Evolutionary conservation across 2,329 filamentous ascomycete genomes (phyloP), one percentile per base, ranked within the genome.

Genomic region (Eutypa lata): DNA sequence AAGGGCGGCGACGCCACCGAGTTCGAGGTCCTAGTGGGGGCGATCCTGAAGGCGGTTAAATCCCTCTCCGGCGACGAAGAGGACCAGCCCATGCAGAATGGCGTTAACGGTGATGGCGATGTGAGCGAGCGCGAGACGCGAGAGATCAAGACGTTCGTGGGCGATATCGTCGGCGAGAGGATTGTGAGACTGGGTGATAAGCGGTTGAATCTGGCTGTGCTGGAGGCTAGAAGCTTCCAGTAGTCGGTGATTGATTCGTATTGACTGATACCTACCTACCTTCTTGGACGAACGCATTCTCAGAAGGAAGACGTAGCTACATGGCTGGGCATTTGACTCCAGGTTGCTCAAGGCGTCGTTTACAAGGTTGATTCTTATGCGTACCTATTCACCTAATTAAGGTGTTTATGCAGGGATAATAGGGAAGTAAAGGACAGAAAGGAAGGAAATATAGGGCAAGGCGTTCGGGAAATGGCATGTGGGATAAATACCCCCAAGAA

Each of bases 161-260:
- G 82, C 0, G 74, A 80, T 6, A 78, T 77, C 42, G 69, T 84
- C 3, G 81, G 78, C n/a, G 69, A 71, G 38, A 74, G 74, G 44
- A 71, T 84, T 57, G 70, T 73, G 0, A 65, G 68, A 24, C 62
- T 79, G 8, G 74, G 71, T 3, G 78, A 81, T 56, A 71, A 74
- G 40, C 66, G 69, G 37, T 64, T 85, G 44, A 77, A 81, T 53
- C 71, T 71, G 60, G 74, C 75, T 3, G 73, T 84, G 13, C 65
- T 84, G 48, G 80, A 83, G 56, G 80, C 81, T n/a, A 73, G 76
- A 47, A 73, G 76, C 56, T 73, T 83, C 60, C 78, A 79, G 50
- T 81, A 71, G 55, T 8, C 31, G 8, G 7, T 7, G 22, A n/a
- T 24, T 42, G 19, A 8, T 10, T n/a, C n/a, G n/a, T n/a, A n/a